Conservation (phyloP, 257 asterid species). For the Paraleonurus japonicus region DNA sequence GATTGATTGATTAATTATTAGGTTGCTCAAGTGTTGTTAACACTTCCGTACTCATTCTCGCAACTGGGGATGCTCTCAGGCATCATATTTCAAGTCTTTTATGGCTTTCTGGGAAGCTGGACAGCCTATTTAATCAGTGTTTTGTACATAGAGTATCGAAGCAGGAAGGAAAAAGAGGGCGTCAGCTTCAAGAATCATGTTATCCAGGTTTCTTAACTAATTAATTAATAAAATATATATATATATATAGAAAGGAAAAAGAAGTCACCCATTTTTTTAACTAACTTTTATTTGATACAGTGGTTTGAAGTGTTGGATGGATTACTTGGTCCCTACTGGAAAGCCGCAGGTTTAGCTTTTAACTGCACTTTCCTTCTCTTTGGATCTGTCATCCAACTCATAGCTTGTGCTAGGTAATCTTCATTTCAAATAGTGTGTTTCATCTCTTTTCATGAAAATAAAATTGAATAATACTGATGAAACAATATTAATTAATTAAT, state of each 20-base stretch:
- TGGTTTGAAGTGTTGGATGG: conserved; percentile 99
- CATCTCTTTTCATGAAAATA: too few relatives aligned
- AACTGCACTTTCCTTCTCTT: conserved; percentile 95
- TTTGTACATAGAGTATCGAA: conserved; percentile 76
- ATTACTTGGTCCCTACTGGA: conserved; percentile 94
- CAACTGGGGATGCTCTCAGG: conserved; percentile 95
- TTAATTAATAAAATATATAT: too few relatives aligned
- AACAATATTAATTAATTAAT: too few relatives aligned
- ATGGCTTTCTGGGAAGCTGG: conserved; percentile 92
- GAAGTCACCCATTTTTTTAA: not conserved
- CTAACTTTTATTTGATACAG: conserved; percentile 32
- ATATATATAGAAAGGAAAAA: too few relatives aligned
- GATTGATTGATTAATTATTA: conserved; percentile 1
- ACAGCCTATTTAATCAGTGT: conserved; percentile 96
- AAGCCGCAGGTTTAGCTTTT: conserved; percentile 88
- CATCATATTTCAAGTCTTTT: conserved; percentile 68
- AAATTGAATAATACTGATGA: too few relatives aligned
- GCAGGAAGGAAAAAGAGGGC: conserved; percentile 89
- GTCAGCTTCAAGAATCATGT: conserved; percentile 93
- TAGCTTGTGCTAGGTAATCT: conserved; percentile 89
- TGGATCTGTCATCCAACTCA: conserved; percentile 97
- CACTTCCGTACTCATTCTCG: conserved; percentile 89
- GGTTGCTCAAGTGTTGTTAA: conserved; percentile 95
- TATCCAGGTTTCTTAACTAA: conserved; percentile 56
- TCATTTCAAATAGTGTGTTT: not conserved